Evolutionary conservation across 2,329 filamentous ascomycete species (phyloP), one percentile per base, ranked within the genome.

Genomic region (Rhytidhysteron rufulum): DNA sequence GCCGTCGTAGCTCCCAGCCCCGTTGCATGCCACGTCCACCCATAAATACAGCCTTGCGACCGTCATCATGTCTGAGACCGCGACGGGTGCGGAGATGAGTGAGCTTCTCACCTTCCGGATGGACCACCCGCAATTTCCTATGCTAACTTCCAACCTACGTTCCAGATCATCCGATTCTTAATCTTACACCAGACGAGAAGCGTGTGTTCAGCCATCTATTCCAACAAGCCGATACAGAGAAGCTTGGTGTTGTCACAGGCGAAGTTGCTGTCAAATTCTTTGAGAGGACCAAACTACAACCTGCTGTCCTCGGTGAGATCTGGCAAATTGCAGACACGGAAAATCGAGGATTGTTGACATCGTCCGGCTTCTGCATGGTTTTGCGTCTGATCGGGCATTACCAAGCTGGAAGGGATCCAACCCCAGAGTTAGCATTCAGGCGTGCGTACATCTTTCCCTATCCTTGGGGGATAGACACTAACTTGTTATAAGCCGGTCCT

Each of bases 311-410:
- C 44, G 93, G 91, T 67, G 67, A 95, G 86, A 97, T 98, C 77
- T 98, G 93, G 93, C 91, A 97, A 71, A 93, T 98, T 65, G 91
- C 93, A 53, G 93, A 98, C 71, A 89, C 81, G 51, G 91, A 97
- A 72, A 98, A 98, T 72, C 82, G 90, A 50, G 93, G 93, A 38
- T 86, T 97, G 53, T 74, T 98, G 52, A 96, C 90, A 24, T 89
- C 89, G 16, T 81, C 89, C 31, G 93, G 91, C 62, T 98, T 98
- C 70, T 88, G 90, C 45, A 80, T 95, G 62, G 93, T 95, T 42
- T 71, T 98, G 62, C 82, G 93, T 58, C 81, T 98, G 62, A 97
- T 98, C 62, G 93, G 89, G 44, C 93, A 97, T 71, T 90, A 89
- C 50, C 93, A 98, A 70, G 87, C 85, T 49, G 87, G 88, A 57